phyloP scores from a whole-genome alignment of 768 basidiomycete species.

The Boletus subparvulus region DNA sequence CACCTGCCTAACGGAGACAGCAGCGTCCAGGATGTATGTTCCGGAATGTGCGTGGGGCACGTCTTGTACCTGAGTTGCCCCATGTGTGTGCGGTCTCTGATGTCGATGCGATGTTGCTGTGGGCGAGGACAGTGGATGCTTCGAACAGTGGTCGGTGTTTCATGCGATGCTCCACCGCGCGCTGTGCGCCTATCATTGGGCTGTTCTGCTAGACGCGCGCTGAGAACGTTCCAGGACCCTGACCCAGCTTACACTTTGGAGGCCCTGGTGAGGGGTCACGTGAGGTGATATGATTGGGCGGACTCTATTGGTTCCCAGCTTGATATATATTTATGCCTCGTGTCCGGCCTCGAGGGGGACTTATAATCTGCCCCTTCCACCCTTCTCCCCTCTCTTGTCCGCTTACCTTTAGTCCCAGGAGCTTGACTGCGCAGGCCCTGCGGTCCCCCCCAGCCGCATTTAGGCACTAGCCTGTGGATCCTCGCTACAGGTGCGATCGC shows the following conservation, averaged over 20 bases:
- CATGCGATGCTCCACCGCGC: neutral
- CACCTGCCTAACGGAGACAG: neutral
- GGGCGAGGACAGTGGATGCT: neutral
- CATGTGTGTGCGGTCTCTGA: neutral
- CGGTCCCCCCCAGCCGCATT: slow-evolving; percentile 19
- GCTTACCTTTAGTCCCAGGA: slow-evolving; percentile 15
- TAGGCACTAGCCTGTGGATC: slow-evolving; percentile 11
- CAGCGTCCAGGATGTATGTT: neutral
- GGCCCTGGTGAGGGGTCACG: slow-evolving; percentile 14
- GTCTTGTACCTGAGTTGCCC: neutral
- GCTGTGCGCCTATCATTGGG: neutral
- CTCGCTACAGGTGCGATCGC: slow-evolving; percentile 15
- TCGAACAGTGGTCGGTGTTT: neutral
- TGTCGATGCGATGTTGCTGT: slow-evolving; percentile 4
- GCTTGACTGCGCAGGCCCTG: slow-evolving; percentile 28
- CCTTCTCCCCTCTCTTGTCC: slow-evolving; percentile 8
- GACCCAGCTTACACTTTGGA: no score
- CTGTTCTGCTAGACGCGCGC: neutral
- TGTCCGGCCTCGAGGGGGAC: slow-evolving; percentile 27
- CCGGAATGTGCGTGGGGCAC: neutral
- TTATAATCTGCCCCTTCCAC: slow-evolving; percentile 15
- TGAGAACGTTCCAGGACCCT: neutral
- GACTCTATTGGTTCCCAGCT: slow-evolving; percentile 12
- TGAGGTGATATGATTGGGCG: slow-evolving; percentile 22
- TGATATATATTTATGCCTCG: slow-evolving; percentile 24